Conservation (phyloP, 805 yeast genomes). For the Ogataea ganodermae region DNA sequence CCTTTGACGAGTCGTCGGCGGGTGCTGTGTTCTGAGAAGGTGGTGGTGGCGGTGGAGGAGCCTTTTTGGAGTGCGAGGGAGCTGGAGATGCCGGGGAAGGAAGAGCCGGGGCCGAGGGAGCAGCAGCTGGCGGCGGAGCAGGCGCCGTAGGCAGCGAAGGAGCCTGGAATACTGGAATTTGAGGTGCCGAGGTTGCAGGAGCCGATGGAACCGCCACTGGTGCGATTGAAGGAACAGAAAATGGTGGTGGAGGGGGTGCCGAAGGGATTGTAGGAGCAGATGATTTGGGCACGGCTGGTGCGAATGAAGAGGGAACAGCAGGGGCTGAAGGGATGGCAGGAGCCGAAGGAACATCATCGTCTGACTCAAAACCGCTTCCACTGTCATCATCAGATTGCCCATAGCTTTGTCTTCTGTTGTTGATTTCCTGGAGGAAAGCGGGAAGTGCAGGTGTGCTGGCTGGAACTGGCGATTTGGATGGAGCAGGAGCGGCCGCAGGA, state of each 20-base stretch:
- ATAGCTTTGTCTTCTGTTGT: slow-evolving; percentile 50
- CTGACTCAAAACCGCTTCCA: no score
- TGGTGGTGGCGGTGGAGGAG: slow-evolving; percentile 38
- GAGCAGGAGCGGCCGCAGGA: slow-evolving; percentile 20
- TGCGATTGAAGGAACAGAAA: slow-evolving; percentile 21
- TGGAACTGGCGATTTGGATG: slow-evolving; percentile 19
- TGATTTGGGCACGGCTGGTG: background rate
- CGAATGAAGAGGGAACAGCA: background rate
- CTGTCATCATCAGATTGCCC: slow-evolving; percentile 32
- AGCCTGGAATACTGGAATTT: slow-evolving; percentile 21
- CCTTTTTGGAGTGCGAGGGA: slow-evolving; percentile 17
- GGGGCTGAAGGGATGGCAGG: background rate
- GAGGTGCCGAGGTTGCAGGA: slow-evolving; percentile 15
- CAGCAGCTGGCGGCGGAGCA: no score
- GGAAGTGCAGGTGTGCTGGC: background rate
- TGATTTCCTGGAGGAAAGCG: slow-evolving; percentile 44
- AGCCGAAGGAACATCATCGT: no score
- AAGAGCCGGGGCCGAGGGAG: slow-evolving; percentile 7
- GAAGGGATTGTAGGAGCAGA: slow-evolving; percentile 19
- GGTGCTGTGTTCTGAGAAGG: slow-evolving; percentile 18
- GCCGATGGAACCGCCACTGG: slow-evolving; percentile 22
- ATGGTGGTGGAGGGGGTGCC: slow-evolving; percentile 24
- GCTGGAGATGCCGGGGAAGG: slow-evolving; percentile 10
- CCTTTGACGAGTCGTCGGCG: slow-evolving; percentile 1
- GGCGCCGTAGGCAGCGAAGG: slow-evolving; percentile 14